phyloP scores from a whole-genome alignment of 371 early-diverging fungal genomes.

The Mortierella sp. region DNA sequence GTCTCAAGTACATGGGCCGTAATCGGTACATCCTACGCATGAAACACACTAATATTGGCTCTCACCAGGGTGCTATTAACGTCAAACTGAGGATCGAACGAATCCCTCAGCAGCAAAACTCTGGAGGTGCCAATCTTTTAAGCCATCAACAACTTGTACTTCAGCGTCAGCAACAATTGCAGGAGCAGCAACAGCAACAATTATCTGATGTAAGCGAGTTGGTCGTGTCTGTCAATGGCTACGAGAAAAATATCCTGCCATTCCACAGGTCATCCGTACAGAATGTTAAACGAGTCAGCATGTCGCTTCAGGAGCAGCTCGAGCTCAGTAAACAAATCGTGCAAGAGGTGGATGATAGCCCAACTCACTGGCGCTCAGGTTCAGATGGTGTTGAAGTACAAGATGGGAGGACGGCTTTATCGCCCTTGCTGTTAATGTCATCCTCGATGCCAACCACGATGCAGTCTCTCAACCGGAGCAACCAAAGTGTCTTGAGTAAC shows the following conservation, averaged over 20 bases:
- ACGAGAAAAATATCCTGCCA: slow-evolving; percentile 44
- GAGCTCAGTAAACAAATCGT: slow-evolving; percentile 55
- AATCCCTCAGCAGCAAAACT: slow-evolving; percentile 40
- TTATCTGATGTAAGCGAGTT: slow-evolving; percentile 23
- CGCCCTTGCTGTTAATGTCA: slow-evolving; percentile 50
- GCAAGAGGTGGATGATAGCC: slow-evolving; percentile 34
- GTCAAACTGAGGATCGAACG: slow-evolving; percentile 55
- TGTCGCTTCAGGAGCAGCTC: slow-evolving; percentile 56
- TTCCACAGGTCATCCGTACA: slow-evolving; percentile 32
- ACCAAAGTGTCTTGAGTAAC: slow-evolving; percentile 50
- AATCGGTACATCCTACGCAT: slow-evolving; percentile 53
- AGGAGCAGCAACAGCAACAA: slow-evolving; percentile 13
- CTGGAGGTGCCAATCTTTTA: slow-evolving; percentile 31
- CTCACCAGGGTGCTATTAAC: slow-evolving; percentile 50
- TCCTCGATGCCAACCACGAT: slow-evolving; percentile 52
- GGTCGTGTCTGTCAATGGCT: slow-evolving; percentile 49
- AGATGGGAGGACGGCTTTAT: slow-evolving; percentile 26
- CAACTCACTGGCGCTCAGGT: slow-evolving; percentile 20
- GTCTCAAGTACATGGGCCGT: slow-evolving; percentile 56
- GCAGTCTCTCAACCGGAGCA: slow-evolving; percentile 40
- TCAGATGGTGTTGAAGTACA: slow-evolving; percentile 28
- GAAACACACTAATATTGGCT: slow-evolving; percentile 52
- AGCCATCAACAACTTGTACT: slow-evolving; percentile 38
- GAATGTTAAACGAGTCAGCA: slow-evolving; percentile 22
- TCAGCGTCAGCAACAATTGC: slow-evolving; percentile 34